Evolutionary conservation across 805 yeast genomes (phyloP), one percentile per base, ranked within the genome.

Genomic region (Barnettozyma pratensis): DNA sequence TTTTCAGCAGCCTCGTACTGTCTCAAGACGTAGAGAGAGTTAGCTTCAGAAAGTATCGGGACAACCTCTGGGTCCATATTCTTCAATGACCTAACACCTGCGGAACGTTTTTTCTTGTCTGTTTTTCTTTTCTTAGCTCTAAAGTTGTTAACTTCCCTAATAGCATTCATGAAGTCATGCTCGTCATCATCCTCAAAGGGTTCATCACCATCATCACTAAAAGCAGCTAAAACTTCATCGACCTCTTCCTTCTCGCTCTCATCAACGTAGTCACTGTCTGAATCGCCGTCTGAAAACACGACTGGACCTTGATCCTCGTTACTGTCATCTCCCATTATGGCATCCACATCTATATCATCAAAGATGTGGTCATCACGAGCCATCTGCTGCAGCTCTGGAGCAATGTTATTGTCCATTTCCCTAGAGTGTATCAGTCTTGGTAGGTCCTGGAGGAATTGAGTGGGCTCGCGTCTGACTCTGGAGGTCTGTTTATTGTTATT

Each of bases 51-150:
- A 26, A 88, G 64, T 47, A 83, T 61, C 37, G 73, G 70, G 42
- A 83, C 73, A 3, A 88, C 86, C 62, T 87, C 96, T 0, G 91
- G 96, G 55, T 83, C 83, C 52, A 81, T 58, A 27, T 78, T 79
- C 44, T 73, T 66, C 37, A 63, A 64, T 14, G 68, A 60, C 6
- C 66, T 54, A 10, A 51, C 45, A 29, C 70, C 50, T 53, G 61
- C 68, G 51, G 56, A 65, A 54, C 58, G 68, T 54, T 52, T 65
- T 48, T 54, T 67, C 60, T 55, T 56, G n/a, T 54, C 57, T 67
- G 52, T 63, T 61, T 46, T 69, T 57, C 51, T 63, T 61, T 45
- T 69, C 57, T 74, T 80, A 1, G 72, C 70, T 55, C 73, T 77
- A 65, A 85, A 81, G 54, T 83, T 83, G 41, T 80, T 76, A 0